Conservation (phyloP, 2,329 filamentous ascomycete genomes). For the Cryphonectria carpinicola region DNA sequence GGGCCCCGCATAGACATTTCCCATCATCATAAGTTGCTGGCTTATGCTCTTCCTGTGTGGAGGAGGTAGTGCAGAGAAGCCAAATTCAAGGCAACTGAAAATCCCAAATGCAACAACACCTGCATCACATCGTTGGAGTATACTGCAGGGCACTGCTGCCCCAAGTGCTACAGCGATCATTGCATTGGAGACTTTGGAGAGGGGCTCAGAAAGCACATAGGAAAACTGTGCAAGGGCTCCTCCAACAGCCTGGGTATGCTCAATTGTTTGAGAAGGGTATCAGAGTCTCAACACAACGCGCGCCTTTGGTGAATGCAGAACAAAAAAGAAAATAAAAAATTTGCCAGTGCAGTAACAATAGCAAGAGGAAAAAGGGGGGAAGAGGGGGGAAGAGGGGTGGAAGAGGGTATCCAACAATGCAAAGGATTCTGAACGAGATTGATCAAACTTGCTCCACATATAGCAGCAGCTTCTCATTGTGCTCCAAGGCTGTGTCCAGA, state of each 20-base stretch:
- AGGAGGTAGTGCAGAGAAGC: not conserved
- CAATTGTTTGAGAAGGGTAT: conserved; percentile 5
- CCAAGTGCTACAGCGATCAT: conserved; percentile 20
- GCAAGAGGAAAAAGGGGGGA: not conserved
- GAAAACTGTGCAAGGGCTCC: not conserved
- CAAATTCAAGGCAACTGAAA: not conserved
- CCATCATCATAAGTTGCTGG: conserved; percentile 30
- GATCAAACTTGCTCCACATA: conserved; percentile 62
- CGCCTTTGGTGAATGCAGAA: conserved; percentile 10
- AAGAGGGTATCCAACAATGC: conserved; percentile 14
- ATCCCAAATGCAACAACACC: conserved; percentile 9
- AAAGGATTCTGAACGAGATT: not conserved
- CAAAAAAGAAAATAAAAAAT: not conserved
- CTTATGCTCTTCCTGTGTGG: conserved; percentile 25
- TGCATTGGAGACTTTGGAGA: not conserved
- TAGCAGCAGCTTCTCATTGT: conserved; percentile 86
- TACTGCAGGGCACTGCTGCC: conserved; percentile 13
- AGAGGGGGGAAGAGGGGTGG: no score
- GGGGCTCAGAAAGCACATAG: not conserved
- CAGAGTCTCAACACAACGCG: not conserved
- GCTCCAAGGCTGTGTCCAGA: conserved; percentile 75
- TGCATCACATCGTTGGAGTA: conserved; percentile 16
- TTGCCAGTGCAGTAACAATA: conserved; percentile 1
- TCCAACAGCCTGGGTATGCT: conserved; percentile 9
- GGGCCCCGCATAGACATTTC: conserved; percentile 30